Base-by-base conservation (phyloP, 768 basidiomycete genomes). In the Coprinopsis strossmayeri region DNA sequence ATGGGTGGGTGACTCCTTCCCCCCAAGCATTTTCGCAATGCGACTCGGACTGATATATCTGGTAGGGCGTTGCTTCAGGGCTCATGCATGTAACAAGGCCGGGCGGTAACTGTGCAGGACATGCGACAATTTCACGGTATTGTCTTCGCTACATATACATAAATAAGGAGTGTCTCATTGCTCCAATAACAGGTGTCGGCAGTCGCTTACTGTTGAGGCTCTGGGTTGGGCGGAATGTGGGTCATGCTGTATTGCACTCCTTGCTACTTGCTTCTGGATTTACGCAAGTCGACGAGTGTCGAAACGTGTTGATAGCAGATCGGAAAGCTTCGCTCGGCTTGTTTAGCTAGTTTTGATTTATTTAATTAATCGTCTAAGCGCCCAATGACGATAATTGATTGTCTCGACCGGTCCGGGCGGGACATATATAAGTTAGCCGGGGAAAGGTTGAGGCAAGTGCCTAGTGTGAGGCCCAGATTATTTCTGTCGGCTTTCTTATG, bases 171-270 rank as follows among this genome's bases (percentile, higher is more conserved):
- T 10, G 10, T n/a, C 43, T 28, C 7, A 45, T 10, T 4, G 17
- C 5, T 3, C 15, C 30, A 47, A n/a, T 20, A 30, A 24, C 52
- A 84, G 79, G 55, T 90, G 88, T 64, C 73, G 83, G 54, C 81
- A 87, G 61, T 77, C 78, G 1, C 66, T 88, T 52, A 85, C 86
- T 3, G 80, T 87, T 5, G 83, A 85, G 62, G 81, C 81, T 1
- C 60, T 89, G 13, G 85, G 84, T 3, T 89, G 87, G 87, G 77
- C 82, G 43, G 84, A 87, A 54, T 81, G 87, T 52, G 75, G 72
- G 5, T 61, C 90, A 17, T 82, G 82, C 57, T 46, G 71, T 10
- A 47, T 81, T 51, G 78, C 83, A 5, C 61, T 85, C 35, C 46
- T 73, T 3, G 69, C 72, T 26, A 84, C 85, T 11, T 73, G 78